Conservation (phyloP, 768 basidiomycete species). For the Kondoa malvinella region DNA sequence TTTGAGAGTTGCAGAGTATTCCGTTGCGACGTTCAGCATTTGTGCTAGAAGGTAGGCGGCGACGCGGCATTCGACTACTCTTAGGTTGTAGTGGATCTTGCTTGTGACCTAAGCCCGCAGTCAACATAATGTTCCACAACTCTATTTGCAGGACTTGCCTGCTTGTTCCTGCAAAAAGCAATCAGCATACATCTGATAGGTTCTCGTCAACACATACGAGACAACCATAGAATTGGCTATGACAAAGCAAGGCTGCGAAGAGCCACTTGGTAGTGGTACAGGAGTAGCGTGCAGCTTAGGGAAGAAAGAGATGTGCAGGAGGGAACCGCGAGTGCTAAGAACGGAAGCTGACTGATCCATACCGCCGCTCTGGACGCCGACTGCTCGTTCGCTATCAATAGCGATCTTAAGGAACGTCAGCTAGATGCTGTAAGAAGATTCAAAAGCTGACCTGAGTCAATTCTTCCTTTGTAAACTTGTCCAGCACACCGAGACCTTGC, state of each 20-base stretch:
- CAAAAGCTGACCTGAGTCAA: constrained; percentile 65
- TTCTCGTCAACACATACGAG: constrained; percentile 32
- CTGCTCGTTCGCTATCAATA: constrained; percentile 20
- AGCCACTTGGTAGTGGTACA: constrained; percentile 43
- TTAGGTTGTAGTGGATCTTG: constrained; percentile 65
- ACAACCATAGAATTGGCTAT: constrained; percentile 70
- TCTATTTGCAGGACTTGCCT: background rate
- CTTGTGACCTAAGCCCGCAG: constrained; percentile 41
- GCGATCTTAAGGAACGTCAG: background rate
- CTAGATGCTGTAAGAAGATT: constrained; percentile 47
- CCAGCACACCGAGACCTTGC: constrained; percentile 38
- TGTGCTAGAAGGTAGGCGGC: constrained; percentile 57
- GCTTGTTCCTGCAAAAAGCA: background rate
- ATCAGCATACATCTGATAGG: background rate
- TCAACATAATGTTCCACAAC: background rate
- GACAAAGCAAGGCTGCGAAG: constrained; percentile 43
- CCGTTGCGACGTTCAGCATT: constrained; percentile 32
- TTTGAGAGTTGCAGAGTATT: constrained; percentile 20
- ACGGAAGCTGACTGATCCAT: constrained; percentile 42
- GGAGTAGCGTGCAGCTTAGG: constrained; percentile 52
- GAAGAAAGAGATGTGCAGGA: constrained; percentile 59
- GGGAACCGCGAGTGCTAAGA: background rate
- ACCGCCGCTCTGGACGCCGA: constrained; percentile 32
- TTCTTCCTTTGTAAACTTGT: constrained; percentile 45
- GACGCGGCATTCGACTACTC: constrained; percentile 64